Evolutionary conservation across 306 rosid genomes (phyloP).

Genomic region (Lathyrus aphaca): DNA sequence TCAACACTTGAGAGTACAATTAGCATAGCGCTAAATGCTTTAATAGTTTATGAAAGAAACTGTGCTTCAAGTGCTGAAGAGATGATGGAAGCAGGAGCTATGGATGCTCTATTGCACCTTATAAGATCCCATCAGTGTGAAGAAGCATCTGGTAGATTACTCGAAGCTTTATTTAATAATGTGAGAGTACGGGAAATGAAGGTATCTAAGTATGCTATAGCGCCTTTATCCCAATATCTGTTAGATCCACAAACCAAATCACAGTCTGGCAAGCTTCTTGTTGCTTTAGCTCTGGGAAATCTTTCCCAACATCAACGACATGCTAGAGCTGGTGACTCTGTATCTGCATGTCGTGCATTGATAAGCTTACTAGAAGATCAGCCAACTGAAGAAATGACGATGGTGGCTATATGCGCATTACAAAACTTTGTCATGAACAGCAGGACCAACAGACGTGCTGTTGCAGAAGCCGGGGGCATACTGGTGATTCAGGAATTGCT

Average conservation of each 20-base stretch:
- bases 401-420: conserved; percentile 92
- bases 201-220: conserved; percentile 88
- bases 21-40: conserved; percentile 73
- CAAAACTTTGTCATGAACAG: conserved; percentile 97
- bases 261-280: conserved; percentile 84
- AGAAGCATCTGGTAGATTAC: conserved; percentile 84
- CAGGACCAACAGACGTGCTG: conserved; percentile 95
- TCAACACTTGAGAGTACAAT: conserved; percentile 81
- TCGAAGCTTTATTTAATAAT: conserved; percentile 89
- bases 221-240: conserved; percentile 89
- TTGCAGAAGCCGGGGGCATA: conserved; percentile 98
- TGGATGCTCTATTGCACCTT: conserved; percentile 82
- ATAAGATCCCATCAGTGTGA: conserved; percentile 95
- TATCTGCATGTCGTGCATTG: conserved; percentile 95
- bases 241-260: conserved; percentile 92
- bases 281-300: conserved; percentile 89
- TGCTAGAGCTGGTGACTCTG: conserved; percentile 83
- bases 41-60: conserved; percentile 74
- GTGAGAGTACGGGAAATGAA: conserved; percentile 88
- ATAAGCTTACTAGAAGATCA: conserved; percentile 94
- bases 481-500: conserved; percentile 93
- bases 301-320: conserved; percentile 89
- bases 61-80: conserved; percentile 83
- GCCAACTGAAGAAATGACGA: conserved; percentile 93
- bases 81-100: conserved; percentile 88